phyloP scores from a whole-genome alignment of 768 basidiomycete genomes.

The Boletus sp. region DNA sequence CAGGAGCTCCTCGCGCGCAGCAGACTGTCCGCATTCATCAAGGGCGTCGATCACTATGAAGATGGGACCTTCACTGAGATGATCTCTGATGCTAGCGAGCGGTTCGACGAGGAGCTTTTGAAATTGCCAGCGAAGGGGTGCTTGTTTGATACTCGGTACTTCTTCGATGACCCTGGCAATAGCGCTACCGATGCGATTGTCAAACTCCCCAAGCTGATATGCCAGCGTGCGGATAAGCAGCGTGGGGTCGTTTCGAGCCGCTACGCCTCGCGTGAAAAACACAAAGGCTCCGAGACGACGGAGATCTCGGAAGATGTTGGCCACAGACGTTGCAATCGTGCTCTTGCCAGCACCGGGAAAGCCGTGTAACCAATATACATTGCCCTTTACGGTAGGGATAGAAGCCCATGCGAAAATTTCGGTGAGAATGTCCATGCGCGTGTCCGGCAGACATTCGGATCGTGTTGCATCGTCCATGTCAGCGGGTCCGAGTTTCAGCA shows the following conservation, averaged over 20 bases:
- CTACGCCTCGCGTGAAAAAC: slow-evolving; percentile 35
- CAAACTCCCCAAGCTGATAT: slow-evolving; percentile 34
- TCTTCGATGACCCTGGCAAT: slow-evolving; percentile 28
- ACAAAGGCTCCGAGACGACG: slow-evolving; percentile 36
- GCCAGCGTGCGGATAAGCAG: slow-evolving; percentile 35
- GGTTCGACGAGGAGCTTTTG: slow-evolving; percentile 34
- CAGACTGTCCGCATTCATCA: slow-evolving; percentile 32
- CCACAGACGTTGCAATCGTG: slow-evolving; percentile 35
- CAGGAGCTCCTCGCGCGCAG: slow-evolving; percentile 28
- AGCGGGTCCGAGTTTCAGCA: slow-evolving; percentile 26
- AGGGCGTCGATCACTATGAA: slow-evolving; percentile 37
- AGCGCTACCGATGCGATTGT: slow-evolving; percentile 26
- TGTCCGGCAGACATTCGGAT: slow-evolving; percentile 30
- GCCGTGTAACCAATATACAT: slow-evolving; percentile 35
- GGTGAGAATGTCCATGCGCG: slow-evolving; percentile 30
- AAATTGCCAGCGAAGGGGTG: slow-evolving; percentile 32
- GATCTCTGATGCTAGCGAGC: slow-evolving; percentile 15
- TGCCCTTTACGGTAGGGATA: slow-evolving; percentile 17
- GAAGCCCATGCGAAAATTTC: slow-evolving; percentile 26
- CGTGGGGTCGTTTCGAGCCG: slow-evolving; percentile 28
- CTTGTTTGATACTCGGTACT: slow-evolving; percentile 30
- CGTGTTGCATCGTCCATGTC: slow-evolving; percentile 30
- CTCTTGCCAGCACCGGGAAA: slow-evolving; percentile 39
- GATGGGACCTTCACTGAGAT: slow-evolving; percentile 26
- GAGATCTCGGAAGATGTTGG: slow-evolving; percentile 31